These are phyloP conservation scores for Obelidium mucronatum DNA, from an alignment of 192 early-diverging fungal species.

Conservation along the genomic window DNA sequence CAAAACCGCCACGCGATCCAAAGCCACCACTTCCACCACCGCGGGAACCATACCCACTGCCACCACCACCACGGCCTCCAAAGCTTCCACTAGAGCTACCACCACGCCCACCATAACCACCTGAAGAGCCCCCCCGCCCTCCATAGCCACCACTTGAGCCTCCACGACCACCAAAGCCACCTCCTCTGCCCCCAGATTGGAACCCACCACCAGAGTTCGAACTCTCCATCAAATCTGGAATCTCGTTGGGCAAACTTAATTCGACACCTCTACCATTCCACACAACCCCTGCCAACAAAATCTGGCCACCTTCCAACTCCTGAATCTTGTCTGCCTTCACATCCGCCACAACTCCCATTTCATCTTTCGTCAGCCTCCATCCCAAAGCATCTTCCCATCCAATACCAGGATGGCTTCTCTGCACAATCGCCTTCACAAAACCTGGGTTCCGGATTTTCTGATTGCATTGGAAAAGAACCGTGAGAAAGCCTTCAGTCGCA, in stretches of 20 bases:
- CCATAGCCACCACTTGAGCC: conserved; percentile 53
- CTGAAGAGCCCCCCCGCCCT: conserved; percentile 33
- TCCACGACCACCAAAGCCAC: conserved; percentile 26
- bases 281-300: conserved; percentile 64
- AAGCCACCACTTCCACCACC: conserved; percentile 51
- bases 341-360: conserved; percentile 86
- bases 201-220: conserved; percentile 18
- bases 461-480: conserved; percentile 76
- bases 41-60: conserved; percentile 56
- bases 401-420: conserved; percentile 73
- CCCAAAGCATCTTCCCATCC: conserved; percentile 70
- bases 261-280: conserved; percentile 77
- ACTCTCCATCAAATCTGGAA: conserved; percentile 81
- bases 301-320: conserved; percentile 53
- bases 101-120: conserved; percentile 48
- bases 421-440: conserved; percentile 81
- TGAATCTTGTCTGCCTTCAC: conserved; percentile 74
- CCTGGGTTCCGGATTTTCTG: conserved; percentile 81
- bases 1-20: conserved; percentile 46
- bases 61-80: conserved; percentile 48
- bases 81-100: conserved; percentile 41
- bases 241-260: conserved; percentile 71
- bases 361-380: conserved; percentile 88
- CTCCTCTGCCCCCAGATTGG: conserved; percentile 18
- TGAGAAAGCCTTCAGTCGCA: conserved; percentile 82